phyloP scores from a whole-genome alignment of 192 early-diverging fungal genomes.

The Haplosporangium gracile region DNA sequence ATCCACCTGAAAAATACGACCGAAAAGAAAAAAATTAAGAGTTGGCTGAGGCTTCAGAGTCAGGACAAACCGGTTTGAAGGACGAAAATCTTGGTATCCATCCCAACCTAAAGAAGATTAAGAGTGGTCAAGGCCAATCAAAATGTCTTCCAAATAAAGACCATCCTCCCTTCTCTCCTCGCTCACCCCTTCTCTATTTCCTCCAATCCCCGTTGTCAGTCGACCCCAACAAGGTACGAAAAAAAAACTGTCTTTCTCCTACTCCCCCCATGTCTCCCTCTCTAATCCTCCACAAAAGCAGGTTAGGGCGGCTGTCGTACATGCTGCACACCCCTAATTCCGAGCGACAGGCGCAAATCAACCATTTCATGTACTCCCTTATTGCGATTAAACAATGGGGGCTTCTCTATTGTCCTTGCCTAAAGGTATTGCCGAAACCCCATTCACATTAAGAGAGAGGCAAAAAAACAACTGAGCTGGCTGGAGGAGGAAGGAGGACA shows the following conservation, averaged over 20 bases:
- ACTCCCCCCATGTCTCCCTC: background rate
- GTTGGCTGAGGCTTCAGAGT: too few relatives aligned
- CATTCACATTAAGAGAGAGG: too few relatives aligned
- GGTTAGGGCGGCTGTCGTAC: background rate
- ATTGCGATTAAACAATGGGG: background rate
- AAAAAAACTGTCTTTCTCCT: too few relatives aligned
- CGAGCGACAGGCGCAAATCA: too few relatives aligned
- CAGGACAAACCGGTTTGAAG: too few relatives aligned
- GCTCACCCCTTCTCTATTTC: background rate
- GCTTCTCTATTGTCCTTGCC: background rate
- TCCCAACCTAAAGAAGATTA: background rate
- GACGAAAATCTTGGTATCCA: background rate
- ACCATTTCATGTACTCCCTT: background rate
- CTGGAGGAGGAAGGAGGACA: background rate
- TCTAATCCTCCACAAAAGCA: background rate
- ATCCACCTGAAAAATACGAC: background rate
- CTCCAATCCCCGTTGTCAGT: background rate
- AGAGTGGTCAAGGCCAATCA: background rate
- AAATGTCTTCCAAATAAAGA: background rate
- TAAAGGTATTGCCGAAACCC: conserved; percentile 20
- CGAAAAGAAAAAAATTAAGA: background rate
- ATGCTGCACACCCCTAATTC: background rate
- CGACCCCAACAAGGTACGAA: background rate
- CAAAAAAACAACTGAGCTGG: background rate
- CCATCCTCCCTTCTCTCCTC: background rate